Evolutionary conservation across 257 asterid genomes (phyloP), one percentile per base, ranked within the genome.

Genomic region (Gynochthodes officinalis): DNA sequence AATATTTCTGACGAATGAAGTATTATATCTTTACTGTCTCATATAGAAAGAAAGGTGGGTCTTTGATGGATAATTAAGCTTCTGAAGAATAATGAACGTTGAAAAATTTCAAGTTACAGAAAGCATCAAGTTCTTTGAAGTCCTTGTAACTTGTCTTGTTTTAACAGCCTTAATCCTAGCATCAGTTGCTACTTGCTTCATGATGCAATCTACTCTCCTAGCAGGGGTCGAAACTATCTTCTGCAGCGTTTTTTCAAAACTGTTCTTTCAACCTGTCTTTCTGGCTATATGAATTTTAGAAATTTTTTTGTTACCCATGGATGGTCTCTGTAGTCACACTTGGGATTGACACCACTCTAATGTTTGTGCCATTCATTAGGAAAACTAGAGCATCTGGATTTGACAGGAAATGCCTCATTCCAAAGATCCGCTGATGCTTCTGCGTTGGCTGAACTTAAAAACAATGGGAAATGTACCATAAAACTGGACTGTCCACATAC

Each of bases 321-420:
- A 50, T 50, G n/a, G n/a, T n/a, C n/a, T n/a, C n/a, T n/a, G n/a
- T n/a, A n/a, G n/a, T n/a, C n/a, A n/a, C 25, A 49, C 44, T 62
- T 53, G 46, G 70, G 21, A 43, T 63, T 73, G 66, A 28, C 49
- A 28, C 62, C 9, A 32, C 71, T 63, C 3, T 65, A 4, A 27
- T 44, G 42, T 50, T 43, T 69, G 40, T 78, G 72, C 59, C 52
- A 70, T 70, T 76, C 25, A 11, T 67, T 78, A 92, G 98, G 95
- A 65, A 90, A 78, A 72, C 75, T 93, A 71, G 82, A 89, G 88
- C 96, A 75, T 76, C 86, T 93, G 83, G 97, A 93, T 81, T 84
- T 93, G 86, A 71, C 87, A 15, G 96, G 96, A 69, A 89, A 90
- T 71, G 59, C 69, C 67, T 73, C 83, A 14, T 81, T 83, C 76